phyloP scores from a whole-genome alignment of 306 rosid species.

The Prunus salicina region DNA sequence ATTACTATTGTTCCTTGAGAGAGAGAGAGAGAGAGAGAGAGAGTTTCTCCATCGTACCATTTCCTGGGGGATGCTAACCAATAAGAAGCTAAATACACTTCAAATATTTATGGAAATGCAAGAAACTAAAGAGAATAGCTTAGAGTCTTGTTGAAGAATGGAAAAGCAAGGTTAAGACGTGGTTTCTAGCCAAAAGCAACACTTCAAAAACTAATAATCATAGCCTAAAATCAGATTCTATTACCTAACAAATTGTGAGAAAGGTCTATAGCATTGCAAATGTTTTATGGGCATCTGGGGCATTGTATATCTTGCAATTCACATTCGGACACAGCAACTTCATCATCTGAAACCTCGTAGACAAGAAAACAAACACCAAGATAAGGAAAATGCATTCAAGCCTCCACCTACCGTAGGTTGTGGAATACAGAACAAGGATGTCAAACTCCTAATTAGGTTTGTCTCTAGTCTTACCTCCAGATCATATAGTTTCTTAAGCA shows the following conservation, averaged over 20 bases:
- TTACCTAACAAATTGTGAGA: slow-evolving; percentile 88
- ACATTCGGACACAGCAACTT: slow-evolving; percentile 70
- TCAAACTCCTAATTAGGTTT: neutral
- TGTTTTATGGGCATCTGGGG: slow-evolving; percentile 59
- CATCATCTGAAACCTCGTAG: slow-evolving; percentile 83
- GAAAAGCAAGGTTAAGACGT: neutral
- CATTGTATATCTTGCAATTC: slow-evolving; percentile 87
- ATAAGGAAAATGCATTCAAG: slow-evolving; percentile 10
- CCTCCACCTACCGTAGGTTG: slow-evolving; percentile 14
- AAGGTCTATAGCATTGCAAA: slow-evolving; percentile 76
- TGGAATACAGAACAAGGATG: slow-evolving; percentile 11
- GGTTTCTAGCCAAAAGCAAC: slow-evolving; percentile 16
- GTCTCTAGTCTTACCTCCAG: slow-evolving; percentile 57
- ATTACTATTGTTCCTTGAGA: too few species aligned
- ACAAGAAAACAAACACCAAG: slow-evolving; percentile 19
- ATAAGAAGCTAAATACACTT: slow-evolving; percentile 13
- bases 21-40: too few species aligned
- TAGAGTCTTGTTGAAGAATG: slow-evolving; percentile 8
- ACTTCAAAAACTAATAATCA: neutral
- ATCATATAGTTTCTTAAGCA: slow-evolving; percentile 78
- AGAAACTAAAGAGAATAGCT: neutral
- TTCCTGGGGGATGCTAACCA: slow-evolving; percentile 54
- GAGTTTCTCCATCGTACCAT: slow-evolving; percentile 68
- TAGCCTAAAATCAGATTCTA: slow-evolving; percentile 8
- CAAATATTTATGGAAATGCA: neutral